Conservation (phyloP, 2,329 filamentous ascomycete species). For the Claviceps citrina region DNA sequence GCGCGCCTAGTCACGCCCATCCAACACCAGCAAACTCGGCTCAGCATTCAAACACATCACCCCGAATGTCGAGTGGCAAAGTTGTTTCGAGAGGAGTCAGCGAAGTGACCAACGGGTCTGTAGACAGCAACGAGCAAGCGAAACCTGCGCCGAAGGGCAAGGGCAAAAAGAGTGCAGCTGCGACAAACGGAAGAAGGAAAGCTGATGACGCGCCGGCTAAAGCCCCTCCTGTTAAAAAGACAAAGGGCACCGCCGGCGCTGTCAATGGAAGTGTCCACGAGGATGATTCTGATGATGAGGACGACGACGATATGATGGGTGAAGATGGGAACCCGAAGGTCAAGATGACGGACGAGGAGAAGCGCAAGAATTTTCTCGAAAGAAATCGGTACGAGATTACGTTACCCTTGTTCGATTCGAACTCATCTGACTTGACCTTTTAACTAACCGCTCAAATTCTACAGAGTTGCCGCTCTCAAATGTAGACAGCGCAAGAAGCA, state of each 20-base stretch:
- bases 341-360: constrained; percentile 98
- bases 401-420: no score
- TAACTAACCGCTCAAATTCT: neutral
- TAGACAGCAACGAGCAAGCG: constrained; percentile 54
- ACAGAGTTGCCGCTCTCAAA: constrained; percentile 84
- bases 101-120: constrained; percentile 56
- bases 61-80: constrained; percentile 36
- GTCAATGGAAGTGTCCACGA: constrained; percentile 27
- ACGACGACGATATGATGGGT: constrained; percentile 32
- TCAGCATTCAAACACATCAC: constrained; percentile 27
- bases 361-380: constrained; percentile 94
- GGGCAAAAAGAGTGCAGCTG: constrained; percentile 47
- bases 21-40: constrained; percentile 21
- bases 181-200: constrained; percentile 59
- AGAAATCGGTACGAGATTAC: constrained; percentile 87
- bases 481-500: constrained; percentile 98
- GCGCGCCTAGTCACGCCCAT: constrained; percentile 35
- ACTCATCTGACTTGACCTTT: no score
- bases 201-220: constrained; percentile 52
- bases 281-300: constrained; percentile 33
- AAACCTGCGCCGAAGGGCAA: constrained; percentile 51
- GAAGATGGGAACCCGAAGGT: constrained; percentile 42
- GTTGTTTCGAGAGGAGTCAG: constrained; percentile 41
- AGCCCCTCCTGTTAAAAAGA: constrained; percentile 51
- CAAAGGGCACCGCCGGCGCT: constrained; percentile 31